A percentile compares a stretch with the other conserved stretches of the same genome.
Evolutionary conservation across 2,329 filamentous ascomycete genomes (phyloP).

Genomic region (Xylariaceae sp.): DNA sequence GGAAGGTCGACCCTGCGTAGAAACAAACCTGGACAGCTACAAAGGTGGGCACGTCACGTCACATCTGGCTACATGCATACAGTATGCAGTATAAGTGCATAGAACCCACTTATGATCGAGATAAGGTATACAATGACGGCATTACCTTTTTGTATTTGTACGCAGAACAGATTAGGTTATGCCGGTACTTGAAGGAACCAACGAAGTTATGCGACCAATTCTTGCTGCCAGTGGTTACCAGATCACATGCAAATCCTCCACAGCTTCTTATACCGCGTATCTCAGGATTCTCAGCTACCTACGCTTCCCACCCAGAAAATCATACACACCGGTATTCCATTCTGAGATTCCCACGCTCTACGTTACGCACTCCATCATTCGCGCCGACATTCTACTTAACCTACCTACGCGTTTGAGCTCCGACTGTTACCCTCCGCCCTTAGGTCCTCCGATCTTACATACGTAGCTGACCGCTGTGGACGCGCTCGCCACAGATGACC

Average conservation of each 20-base stretch:
- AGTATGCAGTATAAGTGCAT: no score
- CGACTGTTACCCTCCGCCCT: not conserved
- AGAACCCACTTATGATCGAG: not conserved
- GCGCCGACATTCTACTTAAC: not conserved
- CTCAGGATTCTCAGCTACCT: not conserved
- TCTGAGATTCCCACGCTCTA: not conserved
- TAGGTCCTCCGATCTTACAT: not conserved
- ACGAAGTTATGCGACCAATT: no score
- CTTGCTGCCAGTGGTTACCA: not conserved
- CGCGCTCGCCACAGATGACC: slow-evolving; percentile 6
- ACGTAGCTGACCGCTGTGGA: not conserved
- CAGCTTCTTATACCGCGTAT: not conserved
- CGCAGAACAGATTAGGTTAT: not conserved
- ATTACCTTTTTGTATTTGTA: not conserved
- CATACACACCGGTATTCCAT: no score
- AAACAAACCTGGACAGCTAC: no score
- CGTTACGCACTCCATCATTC: not conserved
- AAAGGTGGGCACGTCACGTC: no score
- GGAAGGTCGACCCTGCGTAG: no score
- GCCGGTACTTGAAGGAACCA: not conserved
- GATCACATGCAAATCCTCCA: not conserved
- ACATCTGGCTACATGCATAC: no score
- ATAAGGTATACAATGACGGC: not conserved
- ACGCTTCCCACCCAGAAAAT: no score
- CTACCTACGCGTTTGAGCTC: not conserved